Percentiles rank a stretch among this genome's conserved stretches.
Evolutionary conservation across 2,329 filamentous ascomycete genomes (phyloP).

Genomic region (Arthrobotrys entomopaga): DNA sequence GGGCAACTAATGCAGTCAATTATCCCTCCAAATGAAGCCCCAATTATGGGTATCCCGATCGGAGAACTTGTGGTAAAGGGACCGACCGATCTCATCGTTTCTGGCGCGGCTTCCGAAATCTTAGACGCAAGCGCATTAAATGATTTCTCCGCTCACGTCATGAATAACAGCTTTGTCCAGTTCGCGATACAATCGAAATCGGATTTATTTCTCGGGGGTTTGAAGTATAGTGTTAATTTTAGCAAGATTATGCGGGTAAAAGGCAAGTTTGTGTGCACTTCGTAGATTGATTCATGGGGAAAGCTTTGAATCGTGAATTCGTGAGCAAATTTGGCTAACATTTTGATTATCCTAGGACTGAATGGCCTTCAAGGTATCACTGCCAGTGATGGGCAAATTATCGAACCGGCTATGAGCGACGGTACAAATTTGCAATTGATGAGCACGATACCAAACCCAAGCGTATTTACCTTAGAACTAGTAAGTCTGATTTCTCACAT

Average conservation of each 20-base stretch:
- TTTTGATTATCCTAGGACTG: too few relatives aligned
- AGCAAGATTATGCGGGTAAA: constrained; percentile 69
- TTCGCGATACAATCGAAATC: constrained; percentile 68
- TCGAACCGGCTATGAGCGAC: constrained; percentile 62
- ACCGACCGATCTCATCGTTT: constrained; percentile 67
- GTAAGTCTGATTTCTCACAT: constrained; percentile 63
- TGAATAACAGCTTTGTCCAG: constrained; percentile 66
- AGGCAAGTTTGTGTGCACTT: constrained; percentile 59
- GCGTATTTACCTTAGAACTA: constrained; percentile 71
- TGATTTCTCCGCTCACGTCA: constrained; percentile 68
- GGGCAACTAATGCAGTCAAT: background rate
- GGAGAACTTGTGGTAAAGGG: constrained; percentile 66
- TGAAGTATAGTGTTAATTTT: constrained; percentile 67
- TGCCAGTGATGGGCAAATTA: constrained; percentile 66
- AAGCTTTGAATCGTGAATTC: background rate
- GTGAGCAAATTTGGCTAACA: too few relatives aligned
- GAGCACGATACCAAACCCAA: constrained; percentile 72
- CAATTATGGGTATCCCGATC: constrained; percentile 67
- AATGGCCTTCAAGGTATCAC: constrained; percentile 69
- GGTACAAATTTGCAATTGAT: constrained; percentile 71
- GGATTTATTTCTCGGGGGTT: constrained; percentile 64
- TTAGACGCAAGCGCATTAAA: constrained; percentile 66
- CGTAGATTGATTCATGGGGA: background rate
- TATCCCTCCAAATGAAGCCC: constrained; percentile 17
- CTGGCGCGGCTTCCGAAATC: constrained; percentile 65